These are phyloP conservation scores for Trichomonas gallinae DNA, from an alignment of 208 protist genomes.

Conservation along the genomic window DNA sequence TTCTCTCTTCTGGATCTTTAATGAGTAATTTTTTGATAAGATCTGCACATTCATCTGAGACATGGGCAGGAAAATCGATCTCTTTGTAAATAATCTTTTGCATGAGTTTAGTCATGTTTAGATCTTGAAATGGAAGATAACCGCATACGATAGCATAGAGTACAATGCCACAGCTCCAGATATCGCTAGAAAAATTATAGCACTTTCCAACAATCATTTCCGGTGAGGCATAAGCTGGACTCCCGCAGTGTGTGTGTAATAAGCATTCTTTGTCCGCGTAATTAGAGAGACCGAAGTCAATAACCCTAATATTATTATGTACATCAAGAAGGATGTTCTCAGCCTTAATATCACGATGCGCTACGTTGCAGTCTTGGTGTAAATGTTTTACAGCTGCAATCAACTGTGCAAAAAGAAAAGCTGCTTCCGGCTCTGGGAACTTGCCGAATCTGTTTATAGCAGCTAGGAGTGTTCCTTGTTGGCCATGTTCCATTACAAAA, in stretches of 20 bases:
- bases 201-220: neutral
- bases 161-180: neutral
- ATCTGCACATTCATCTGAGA: neutral
- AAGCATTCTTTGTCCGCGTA: neutral
- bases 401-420: neutral
- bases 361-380: neutral
- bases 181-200: neutral
- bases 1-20: neutral
- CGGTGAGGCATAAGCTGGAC: neutral
- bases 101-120: neutral
- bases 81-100: neutral
- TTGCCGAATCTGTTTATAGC: no score
- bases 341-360: slow-evolving; percentile 32
- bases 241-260: neutral
- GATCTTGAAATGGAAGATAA: neutral
- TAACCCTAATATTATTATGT: slow-evolving; percentile 78
- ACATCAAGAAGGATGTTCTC: slow-evolving; percentile 57
- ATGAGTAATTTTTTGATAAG: neutral
- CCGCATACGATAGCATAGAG: neutral
- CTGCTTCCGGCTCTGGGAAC: neutral
- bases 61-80: neutral
- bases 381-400: neutral
- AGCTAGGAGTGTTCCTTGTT: no score
- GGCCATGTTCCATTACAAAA: no score
- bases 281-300: slow-evolving; percentile 76